Evolutionary conservation across 2,329 filamentous ascomycete species (phyloP).

Genomic region (Colletotrichum zoysiae): DNA sequence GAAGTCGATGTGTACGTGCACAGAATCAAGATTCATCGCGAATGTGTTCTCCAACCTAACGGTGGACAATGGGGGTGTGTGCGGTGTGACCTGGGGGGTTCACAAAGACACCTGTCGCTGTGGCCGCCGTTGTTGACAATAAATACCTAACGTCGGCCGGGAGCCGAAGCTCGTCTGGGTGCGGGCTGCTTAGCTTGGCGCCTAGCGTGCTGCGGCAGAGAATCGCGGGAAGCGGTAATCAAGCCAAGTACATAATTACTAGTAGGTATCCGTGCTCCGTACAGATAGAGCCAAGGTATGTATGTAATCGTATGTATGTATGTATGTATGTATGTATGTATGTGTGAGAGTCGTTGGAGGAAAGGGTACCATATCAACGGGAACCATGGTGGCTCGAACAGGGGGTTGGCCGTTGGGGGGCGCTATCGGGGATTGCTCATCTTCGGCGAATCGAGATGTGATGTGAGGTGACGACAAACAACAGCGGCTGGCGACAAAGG

Average conservation of each 20-base stretch:
- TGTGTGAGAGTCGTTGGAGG: not conserved
- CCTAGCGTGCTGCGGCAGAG: constrained; percentile 20
- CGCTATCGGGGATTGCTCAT: not conserved
- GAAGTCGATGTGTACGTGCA: constrained; percentile 15
- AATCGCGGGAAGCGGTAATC: not conserved
- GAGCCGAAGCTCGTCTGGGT: constrained; percentile 24
- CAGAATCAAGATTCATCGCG: constrained; percentile 19
- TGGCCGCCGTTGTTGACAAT: not conserved
- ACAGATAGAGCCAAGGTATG: not conserved
- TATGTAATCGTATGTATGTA: too few relatives aligned
- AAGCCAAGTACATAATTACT: not conserved
- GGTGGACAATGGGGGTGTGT: constrained; percentile 22
- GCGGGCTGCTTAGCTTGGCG: constrained; percentile 10
- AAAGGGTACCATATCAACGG: constrained; percentile 8
- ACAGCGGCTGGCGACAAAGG: not conserved
- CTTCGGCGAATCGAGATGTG: constrained; percentile 11
- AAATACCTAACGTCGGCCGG: constrained; percentile 9
- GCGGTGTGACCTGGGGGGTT: not conserved
- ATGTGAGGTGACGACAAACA: constrained; percentile 18
- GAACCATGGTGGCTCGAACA: constrained; percentile 23
- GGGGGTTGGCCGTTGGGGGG: not conserved
- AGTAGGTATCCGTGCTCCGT: not conserved
- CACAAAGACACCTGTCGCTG: constrained; percentile 11
- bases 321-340: too few relatives aligned
- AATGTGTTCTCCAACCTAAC: constrained; percentile 26